Percentiles rank a stretch among this genome's conserved stretches.
Conservation (phyloP, 352 stramenopile species). For the Globisporangium middletonii region DNA sequence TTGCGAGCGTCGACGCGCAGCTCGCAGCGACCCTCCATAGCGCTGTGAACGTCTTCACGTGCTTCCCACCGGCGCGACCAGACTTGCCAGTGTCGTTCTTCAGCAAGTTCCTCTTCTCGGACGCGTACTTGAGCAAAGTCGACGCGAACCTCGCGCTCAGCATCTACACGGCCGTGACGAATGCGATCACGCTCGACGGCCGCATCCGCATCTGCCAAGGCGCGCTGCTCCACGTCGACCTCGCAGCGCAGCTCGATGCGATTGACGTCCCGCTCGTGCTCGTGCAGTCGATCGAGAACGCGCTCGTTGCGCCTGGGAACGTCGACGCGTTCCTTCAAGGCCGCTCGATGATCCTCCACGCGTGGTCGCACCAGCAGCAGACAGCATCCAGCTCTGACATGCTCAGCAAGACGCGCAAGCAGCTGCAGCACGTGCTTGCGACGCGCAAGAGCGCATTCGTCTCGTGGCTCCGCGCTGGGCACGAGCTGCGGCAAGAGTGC, state of each 20-base stretch:
- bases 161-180: slow-evolving; percentile 91
- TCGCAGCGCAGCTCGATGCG: slow-evolving; percentile 39
- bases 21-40: slow-evolving; percentile 75
- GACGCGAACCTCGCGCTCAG: slow-evolving; percentile 87
- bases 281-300: slow-evolving; percentile 87
- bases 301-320: slow-evolving; percentile 82
- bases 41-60: slow-evolving; percentile 79
- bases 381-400: slow-evolving; percentile 23
- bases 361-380: slow-evolving; percentile 73
- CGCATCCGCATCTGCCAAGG: slow-evolving; percentile 77
- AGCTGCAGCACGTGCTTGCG: slow-evolving; percentile 44
- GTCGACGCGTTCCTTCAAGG: slow-evolving; percentile 88
- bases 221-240: slow-evolving; percentile 70
- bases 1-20: slow-evolving; percentile 69
- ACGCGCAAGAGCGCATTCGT: slow-evolving; percentile 74
- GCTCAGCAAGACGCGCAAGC: slow-evolving; percentile 39
- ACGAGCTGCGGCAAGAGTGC: slow-evolving; percentile 86
- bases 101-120: slow-evolving; percentile 90
- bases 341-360: slow-evolving; percentile 53
- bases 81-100: slow-evolving; percentile 89
- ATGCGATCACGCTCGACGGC: slow-evolving; percentile 87
- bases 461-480: slow-evolving; percentile 82
- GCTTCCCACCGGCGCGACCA: slow-evolving; percentile 64
- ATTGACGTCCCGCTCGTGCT: slow-evolving; percentile 77
- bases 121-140: slow-evolving; percentile 81